Base-by-base conservation (phyloP, 1,284 basidiomycete species). In the Trametes hirsuta region DNA sequence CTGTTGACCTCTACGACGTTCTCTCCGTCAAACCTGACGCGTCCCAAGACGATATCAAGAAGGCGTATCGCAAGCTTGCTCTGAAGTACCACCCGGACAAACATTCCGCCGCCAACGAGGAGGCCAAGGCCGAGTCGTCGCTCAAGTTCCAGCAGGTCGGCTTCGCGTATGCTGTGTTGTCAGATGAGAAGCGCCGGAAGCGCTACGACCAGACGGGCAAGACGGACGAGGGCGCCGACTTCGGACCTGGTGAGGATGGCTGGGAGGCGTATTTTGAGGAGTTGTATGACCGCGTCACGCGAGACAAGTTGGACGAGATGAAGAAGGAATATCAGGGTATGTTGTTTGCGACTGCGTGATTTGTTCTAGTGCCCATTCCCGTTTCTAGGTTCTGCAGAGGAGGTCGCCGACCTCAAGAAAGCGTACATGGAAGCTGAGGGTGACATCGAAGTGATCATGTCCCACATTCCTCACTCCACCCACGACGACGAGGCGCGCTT, bases 181-280 rank as follows among this genome's bases (percentile, higher is more conserved):
- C 87, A 50, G 94, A 98, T 66, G 87, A 87, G 62, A 87, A 84
- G 71, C 77, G 88, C 66, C 83, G 88, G 68, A 81, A 84, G 69
- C 79, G 86, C 69, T 97, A 96, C 69, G 94, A 97, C 68, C 77
- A 77, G 56, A 95, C 91, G 1, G 95, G 95, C 12, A 84, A 83
- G 65, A 96, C 95, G 4, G 87, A 89, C 66, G 94, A 97, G 69
- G 83, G 83, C 11, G 81, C 88, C n/a, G 88, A 88, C 49, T 71
- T 89, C 50, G 84, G 78, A 15, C 83, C 83, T n/a, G 92, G 85
- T 5, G 93, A 93, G 66, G 90, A 86, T 60, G 93, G 94, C 4
- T 98, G 95, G 95, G 93, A 94, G 66, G 84, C 90, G 15, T 98
- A 98, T 76, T 98, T 97, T 70, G 88, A 90, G 71, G 88, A 90